Evolutionary conservation across 2,329 filamentous ascomycete species (phyloP), one percentile per base, ranked within the genome.

Genomic region (Grosmannia clavigera): DNA sequence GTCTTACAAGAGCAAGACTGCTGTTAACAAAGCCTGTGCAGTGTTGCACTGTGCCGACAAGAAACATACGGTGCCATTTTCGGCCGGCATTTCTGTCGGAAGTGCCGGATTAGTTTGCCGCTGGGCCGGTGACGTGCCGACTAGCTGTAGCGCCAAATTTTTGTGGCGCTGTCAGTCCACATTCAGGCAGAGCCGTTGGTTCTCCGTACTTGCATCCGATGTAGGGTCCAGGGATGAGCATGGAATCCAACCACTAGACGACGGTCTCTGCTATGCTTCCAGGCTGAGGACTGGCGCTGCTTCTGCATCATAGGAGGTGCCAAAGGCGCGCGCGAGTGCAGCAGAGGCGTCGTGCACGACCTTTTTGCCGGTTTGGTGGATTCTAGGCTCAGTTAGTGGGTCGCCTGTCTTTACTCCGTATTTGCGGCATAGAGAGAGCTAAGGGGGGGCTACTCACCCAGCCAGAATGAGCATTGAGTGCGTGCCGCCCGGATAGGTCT

Each of bases 401-500:
- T 43, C 12, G 14, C 5, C 3, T 27, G 11, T 31, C 11, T 31
- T 14, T 52, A 3, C 6, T 22, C 22, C 22, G 22, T 19, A 5
- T 40, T 40, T 11, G 38, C 10, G 38, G 4, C 6, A 40, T 5
- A 40, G 38, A 40, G 38, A 40, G 38, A 40, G 3, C 22, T 22
- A 7, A 43, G 43, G 22, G 43, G 7, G 38, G 16, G 16, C 33
- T 22, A 53, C 58, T 16, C 25, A 60, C 40, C 62, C 63, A 0
- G 57, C 60, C 5, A 64, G 46, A 5, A 60, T 43, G 5, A 64
- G 53, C 2, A 64, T 51, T 2, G 63, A 64, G 16, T 64, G 63
- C 16, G 63, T 64, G 29, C 35, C 59, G 11, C 63, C 63, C 4
- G 40, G 27, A 5, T 60, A 60, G 6, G 53, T 25, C 9, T 78